Conservation (phyloP, 1,284 basidiomycete genomes). For the Phlebopus sp. region DNA sequence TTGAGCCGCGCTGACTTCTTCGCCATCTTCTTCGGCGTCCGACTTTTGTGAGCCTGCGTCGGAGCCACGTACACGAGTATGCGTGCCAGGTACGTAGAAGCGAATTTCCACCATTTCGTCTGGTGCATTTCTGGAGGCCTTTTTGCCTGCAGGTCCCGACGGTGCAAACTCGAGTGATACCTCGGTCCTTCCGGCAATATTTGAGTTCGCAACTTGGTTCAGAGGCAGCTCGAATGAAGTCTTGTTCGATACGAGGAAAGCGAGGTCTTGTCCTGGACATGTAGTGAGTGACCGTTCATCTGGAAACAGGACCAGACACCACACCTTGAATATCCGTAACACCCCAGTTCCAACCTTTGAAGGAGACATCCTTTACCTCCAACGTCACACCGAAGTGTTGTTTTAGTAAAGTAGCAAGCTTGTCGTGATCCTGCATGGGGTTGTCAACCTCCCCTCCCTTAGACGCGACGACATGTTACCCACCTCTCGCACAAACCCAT, state of each 20-base stretch:
- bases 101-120: slow-evolving; percentile 97
- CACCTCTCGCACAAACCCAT: slow-evolving; percentile 92
- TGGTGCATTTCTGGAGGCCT: slow-evolving; percentile 45
- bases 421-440: slow-evolving; percentile 75
- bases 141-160: slow-evolving; percentile 46
- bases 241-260: slow-evolving; percentile 89
- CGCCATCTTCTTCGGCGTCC: slow-evolving; percentile 66
- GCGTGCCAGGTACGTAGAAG: slow-evolving; percentile 91
- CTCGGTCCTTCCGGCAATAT: slow-evolving; percentile 96
- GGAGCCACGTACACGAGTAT: slow-evolving; percentile 67
- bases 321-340: slow-evolving; percentile 89
- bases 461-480: slow-evolving; percentile 8
- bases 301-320: slow-evolving; percentile 20
- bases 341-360: slow-evolving; percentile 99
- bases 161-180: slow-evolving; percentile 92
- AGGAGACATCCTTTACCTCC: slow-evolving; percentile 83
- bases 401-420: slow-evolving; percentile 71
- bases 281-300: slow-evolving; percentile 4
- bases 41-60: slow-evolving; percentile 75
- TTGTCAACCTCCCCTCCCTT: slow-evolving; percentile 4
- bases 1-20: slow-evolving; percentile 87
- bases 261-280: slow-evolving; percentile 76
- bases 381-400: slow-evolving; percentile 84
- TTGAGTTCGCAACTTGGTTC: slow-evolving; percentile 89
- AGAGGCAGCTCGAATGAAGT: slow-evolving; percentile 92